These are phyloP conservation scores for Phyllosticta citribraziliensis DNA, from an alignment of 2,329 filamentous ascomycete genomes.

Conservation along the genomic window DNA sequence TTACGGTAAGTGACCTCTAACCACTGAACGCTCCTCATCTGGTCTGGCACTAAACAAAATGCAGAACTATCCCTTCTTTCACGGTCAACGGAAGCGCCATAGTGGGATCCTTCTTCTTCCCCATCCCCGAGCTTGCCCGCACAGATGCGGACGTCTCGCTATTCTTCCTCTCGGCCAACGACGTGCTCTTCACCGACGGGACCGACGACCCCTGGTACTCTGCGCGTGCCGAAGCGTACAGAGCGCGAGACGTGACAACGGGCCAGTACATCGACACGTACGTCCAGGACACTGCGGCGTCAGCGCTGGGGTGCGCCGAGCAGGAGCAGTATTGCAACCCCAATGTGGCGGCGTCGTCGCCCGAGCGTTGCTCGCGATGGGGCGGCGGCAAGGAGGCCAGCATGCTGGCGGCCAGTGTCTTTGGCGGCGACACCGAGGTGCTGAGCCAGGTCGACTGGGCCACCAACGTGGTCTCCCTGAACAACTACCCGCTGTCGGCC, in stretches of 20 bases:
- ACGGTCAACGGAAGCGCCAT: not conserved
- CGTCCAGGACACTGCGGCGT: constrained; percentile 6
- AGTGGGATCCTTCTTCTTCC: constrained; percentile 6
- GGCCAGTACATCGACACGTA: not conserved
- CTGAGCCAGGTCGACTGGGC: not conserved
- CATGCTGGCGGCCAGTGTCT: not conserved
- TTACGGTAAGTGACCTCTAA: not conserved
- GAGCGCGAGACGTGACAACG: not conserved
- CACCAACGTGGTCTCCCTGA: not conserved
- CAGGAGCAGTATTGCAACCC: constrained; percentile 11
- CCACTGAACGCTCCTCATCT: too few species aligned
- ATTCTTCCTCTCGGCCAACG: constrained; percentile 22
- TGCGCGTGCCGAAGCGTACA: constrained; percentile 13
- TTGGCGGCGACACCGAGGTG: not conserved
- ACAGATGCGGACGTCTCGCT: constrained; percentile 23
- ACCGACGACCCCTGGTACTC: constrained; percentile 24
- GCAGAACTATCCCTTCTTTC: not conserved
- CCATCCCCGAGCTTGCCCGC: constrained; percentile 21
- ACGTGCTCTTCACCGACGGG: constrained; percentile 17
- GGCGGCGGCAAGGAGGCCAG: not conserved
- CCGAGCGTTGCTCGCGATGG: not conserved
- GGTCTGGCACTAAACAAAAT: not conserved
- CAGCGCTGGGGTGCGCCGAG: constrained; percentile 9
- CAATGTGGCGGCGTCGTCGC: not conserved
- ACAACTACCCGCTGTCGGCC: not conserved